A percentile compares a stretch with the other conserved stretches of the same genome.
These are phyloP conservation scores for Verruconis gallopava DNA, from an alignment of 2,329 filamentous ascomycete genomes.

Conservation along the genomic window DNA sequence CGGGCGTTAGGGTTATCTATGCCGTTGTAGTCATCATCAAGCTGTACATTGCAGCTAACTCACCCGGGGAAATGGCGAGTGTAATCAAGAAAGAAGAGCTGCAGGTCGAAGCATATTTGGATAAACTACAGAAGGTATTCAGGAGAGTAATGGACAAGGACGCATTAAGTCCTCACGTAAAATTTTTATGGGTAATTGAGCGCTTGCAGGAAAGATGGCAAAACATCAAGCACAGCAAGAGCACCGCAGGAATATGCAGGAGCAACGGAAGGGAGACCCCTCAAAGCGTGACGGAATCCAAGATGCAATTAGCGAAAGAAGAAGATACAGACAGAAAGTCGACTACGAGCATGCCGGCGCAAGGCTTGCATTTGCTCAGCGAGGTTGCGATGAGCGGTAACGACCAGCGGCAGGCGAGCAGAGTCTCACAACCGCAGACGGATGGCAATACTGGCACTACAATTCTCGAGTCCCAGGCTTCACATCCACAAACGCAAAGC, in stretches of 20 bases:
- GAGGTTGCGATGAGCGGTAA: constrained; percentile 21
- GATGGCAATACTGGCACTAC: no score
- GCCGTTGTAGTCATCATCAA: constrained; percentile 47
- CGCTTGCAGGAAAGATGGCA: constrained; percentile 15
- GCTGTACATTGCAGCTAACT: constrained; percentile 42
- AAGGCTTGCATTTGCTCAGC: constrained; percentile 25
- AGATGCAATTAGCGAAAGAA: not conserved
- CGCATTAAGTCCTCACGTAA: constrained; percentile 31
- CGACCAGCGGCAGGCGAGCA: no score
- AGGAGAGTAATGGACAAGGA: constrained; percentile 28
- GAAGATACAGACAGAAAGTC: constrained; percentile 1
- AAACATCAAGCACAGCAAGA: constrained; percentile 8
- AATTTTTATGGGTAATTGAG: constrained; percentile 34
- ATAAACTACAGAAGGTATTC: constrained; percentile 33
- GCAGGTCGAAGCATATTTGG: constrained; percentile 34
- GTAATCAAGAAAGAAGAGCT: constrained; percentile 36
- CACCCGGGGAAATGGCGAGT: constrained; percentile 35
- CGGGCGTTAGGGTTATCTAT: constrained; percentile 42
- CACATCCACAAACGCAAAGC: not conserved
- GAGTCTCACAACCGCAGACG: constrained; percentile 1
- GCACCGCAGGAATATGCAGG: constrained; percentile 11
- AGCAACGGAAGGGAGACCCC: constrained; percentile 12
- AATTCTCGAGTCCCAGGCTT: constrained; percentile 2
- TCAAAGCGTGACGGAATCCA: not conserved
- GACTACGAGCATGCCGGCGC: constrained; percentile 3